Evolutionary conservation across 495 filamentous ascomycete genomes (phyloP), one percentile per base, ranked within the genome.

Genomic region (Lepidopterella palustris): DNA sequence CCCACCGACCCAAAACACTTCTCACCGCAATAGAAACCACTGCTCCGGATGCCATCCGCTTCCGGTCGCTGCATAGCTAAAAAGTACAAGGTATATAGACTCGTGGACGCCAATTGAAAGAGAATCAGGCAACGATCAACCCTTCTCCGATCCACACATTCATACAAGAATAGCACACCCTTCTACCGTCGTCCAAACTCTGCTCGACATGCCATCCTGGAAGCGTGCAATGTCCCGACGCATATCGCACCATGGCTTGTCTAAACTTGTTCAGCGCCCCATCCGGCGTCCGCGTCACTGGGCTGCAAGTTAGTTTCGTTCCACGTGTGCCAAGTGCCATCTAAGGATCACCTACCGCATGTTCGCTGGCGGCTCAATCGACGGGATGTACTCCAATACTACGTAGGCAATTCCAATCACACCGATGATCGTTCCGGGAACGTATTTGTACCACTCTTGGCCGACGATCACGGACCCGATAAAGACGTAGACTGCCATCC

Each of bases 351-450:
- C 62, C 3, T 69, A 73, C 73, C 93, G 84, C 95, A 99, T 99
- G 77, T 96, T 99, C 66, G 90, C 86, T 20, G 95, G 95, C 21
- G 95, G 92, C 79, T 99, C 93, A 70, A 99, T 96, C 39, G 85
- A 91, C 0, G 95, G 93, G 57, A 97, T 85, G 74, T 90, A 99
- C 76, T 97, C 92, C 63, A 97, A 82, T 20, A 81, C 88, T 51
- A 83, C 76, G 59, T 76, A 76, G 5, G 48, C 73, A 24, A 74
- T 35, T n/a, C 73, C 73, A 28, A 71, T 53, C 11, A 72, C 32
- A 11, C 65, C 73, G n/a, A 76, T 57, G 40, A 76, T 32, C 5
- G 67, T 53, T n/a, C 74, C 74, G 1, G 68, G 59, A 1, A 66
- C 55, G 45, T 66, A 68, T 23, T 67, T 68, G 60, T 61, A 74